phyloP scores from a whole-genome alignment of 768 basidiomycete genomes.

The Cystofilobasidium ferigula region DNA sequence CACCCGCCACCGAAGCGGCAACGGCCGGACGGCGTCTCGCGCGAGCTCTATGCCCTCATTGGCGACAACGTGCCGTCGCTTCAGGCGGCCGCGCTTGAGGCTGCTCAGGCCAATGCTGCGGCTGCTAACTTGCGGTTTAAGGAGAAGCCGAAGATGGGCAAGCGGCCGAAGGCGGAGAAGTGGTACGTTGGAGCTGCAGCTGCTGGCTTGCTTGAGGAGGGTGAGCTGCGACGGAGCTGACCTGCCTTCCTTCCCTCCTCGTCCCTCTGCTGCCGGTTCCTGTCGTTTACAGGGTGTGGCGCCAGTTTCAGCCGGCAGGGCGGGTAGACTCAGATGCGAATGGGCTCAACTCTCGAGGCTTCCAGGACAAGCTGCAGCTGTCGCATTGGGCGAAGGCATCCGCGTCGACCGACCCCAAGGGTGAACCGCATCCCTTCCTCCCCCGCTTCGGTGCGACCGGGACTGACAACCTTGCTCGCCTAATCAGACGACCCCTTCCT shows the following conservation, averaged over 20 bases:
- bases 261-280: neutral
- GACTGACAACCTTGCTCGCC: too few species aligned
- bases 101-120: constrained; percentile 41
- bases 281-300: constrained; percentile 51
- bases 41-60: constrained; percentile 87
- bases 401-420: neutral
- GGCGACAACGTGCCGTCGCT: constrained; percentile 85
- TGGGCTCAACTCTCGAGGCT: constrained; percentile 30
- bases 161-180: constrained; percentile 45
- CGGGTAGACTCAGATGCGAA: too few species aligned
- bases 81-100: constrained; percentile 31
- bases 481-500: constrained; percentile 54
- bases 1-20: neutral
- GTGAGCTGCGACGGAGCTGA: neutral
- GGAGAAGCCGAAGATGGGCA: constrained; percentile 57
- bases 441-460: too few species aligned
- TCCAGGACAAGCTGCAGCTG: constrained; percentile 45
- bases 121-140: constrained; percentile 54
- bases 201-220: neutral
- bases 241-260: neutral
- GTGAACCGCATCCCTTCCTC: neutral
- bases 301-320: constrained; percentile 55
- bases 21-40: constrained; percentile 62
- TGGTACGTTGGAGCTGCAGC: constrained; percentile 2
- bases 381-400: constrained; percentile 66